phyloP scores from a whole-genome alignment of 371 early-diverging fungal genomes.

The Gilbertella persicaria region DNA sequence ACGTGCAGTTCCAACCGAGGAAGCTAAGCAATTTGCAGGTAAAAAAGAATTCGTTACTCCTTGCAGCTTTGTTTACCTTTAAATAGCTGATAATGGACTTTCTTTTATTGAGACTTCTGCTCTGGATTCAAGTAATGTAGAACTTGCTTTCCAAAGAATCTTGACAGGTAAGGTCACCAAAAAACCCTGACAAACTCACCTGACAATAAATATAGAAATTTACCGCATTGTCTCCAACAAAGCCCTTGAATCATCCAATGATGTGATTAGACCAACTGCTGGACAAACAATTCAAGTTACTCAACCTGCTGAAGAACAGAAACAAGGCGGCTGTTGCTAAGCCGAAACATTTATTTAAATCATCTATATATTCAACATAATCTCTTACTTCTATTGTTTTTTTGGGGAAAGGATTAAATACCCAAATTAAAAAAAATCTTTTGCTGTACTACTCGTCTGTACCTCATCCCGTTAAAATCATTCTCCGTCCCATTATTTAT shows the following conservation, averaged over 20 bases:
- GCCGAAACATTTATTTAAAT: too few relatives aligned
- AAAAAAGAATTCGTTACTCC: constrained; percentile 13
- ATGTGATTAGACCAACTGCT: constrained; percentile 72
- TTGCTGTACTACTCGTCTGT: too few relatives aligned
- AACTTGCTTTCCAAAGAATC: constrained; percentile 90
- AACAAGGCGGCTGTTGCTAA: constrained; percentile 80
- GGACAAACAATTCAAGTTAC: constrained; percentile 79
- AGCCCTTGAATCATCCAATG: constrained; percentile 77
- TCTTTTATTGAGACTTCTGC: constrained; percentile 97
- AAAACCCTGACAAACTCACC: not conserved
- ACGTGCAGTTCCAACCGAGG: constrained; percentile 95
- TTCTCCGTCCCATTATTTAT: constrained; percentile 9
- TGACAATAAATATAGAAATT: constrained; percentile 70
- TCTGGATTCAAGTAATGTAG: constrained; percentile 93
- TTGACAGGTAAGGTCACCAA: constrained; percentile 71
- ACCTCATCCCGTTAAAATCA: too few relatives aligned
- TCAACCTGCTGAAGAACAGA: constrained; percentile 68
- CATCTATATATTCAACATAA: too few relatives aligned
- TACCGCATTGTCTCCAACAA: constrained; percentile 94
- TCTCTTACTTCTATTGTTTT: too few relatives aligned
- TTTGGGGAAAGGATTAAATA: too few relatives aligned
- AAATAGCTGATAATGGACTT: constrained; percentile 81
- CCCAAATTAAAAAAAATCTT: too few relatives aligned
- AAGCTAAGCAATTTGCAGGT: constrained; percentile 97
- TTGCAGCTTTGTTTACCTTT: constrained; percentile 8